Evolutionary conservation across 495 filamentous ascomycete species (phyloP).

Genomic region (Penicillium roqueforti): DNA sequence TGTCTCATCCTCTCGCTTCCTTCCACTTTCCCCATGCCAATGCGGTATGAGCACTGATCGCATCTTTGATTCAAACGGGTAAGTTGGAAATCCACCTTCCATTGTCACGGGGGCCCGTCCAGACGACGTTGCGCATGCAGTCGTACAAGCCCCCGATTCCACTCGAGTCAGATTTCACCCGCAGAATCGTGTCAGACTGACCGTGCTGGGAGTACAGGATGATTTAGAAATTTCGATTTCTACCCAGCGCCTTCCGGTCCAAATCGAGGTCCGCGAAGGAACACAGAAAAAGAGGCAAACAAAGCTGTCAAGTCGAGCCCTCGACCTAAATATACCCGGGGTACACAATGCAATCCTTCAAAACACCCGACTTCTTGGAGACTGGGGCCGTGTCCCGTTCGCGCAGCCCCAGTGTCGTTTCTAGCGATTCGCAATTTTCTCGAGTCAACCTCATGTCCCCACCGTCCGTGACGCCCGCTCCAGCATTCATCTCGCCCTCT

Average conservation of each 20-base stretch:
- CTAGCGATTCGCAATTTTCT: slow-evolving; percentile 41
- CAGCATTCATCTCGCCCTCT: slow-evolving; percentile 83
- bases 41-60: slow-evolving; percentile 3
- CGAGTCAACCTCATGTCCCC: slow-evolving; percentile 50
- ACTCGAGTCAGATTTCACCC: slow-evolving; percentile 14
- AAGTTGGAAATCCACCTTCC: slow-evolving; percentile 14
- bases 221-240: slow-evolving; percentile 30
- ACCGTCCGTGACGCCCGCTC: slow-evolving; percentile 71
- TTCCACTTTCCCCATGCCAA: slow-evolving; percentile 1
- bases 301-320: neutral
- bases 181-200: slow-evolving; percentile 17
- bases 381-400: slow-evolving; percentile 35
- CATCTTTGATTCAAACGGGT: slow-evolving; percentile 16
- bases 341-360: slow-evolving; percentile 32
- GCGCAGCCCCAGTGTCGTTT: slow-evolving; percentile 40
- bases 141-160: slow-evolving; percentile 15
- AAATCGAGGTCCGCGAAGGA: slow-evolving; percentile 15
- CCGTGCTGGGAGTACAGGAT: slow-evolving; percentile 26
- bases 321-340: slow-evolving; percentile 5
- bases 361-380: slow-evolving; percentile 36
- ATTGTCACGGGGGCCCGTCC: slow-evolving; percentile 1
- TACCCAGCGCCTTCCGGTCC: slow-evolving; percentile 18
- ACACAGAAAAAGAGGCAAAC: slow-evolving; percentile 6
- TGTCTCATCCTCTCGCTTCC: slow-evolving; percentile 5
- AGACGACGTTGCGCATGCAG: slow-evolving; percentile 12